Evolutionary conservation across 345 rosid species (phyloP), one percentile per base, ranked within the genome.

Genomic region (Gossypium sturtianum): DNA sequence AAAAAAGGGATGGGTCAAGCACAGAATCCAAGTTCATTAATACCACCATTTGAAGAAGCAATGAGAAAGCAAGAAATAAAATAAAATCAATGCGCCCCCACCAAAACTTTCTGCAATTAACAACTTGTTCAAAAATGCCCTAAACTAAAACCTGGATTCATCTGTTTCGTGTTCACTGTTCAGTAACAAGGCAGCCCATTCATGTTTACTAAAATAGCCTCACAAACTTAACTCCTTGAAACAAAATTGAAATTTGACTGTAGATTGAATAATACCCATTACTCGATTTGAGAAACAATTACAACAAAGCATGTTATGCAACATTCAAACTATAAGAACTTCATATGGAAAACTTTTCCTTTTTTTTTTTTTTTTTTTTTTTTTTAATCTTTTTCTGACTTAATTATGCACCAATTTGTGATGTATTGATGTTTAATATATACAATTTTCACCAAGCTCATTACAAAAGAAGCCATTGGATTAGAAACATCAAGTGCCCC

Each of bases 1-100:
- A 70, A 69, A 70, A 11, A 54, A 56, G 3, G 45, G 83, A 80
- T 68, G n/a, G 80, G 23, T 73, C 71, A 34, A 60, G 73, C 80
- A 70, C 78, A 73, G 25, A 69, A 53, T 70, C 63, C 80, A 68
- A 62, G 12, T 52, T 53, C 48, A 57, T 17, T 23, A 48, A 45
- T 12, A 25, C 15, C 65, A 38, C 41, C 67, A 63, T 38, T 34
- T 17, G 47, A 17, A 63, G 34, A 62, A 17, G 66, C 66, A 34
- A 62, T 17, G 47, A 17, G 29, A 8, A 62, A 34, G 66, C 66
- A 34, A 62, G 2, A 38, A 5, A 44, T 0, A 15, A 62, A 29
- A 44, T 19, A 5, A 13, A 27, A 54, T n/a, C 23, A 19, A 9
- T 19, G 20, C 61, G 23, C 23, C 62, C 3, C 62, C 12, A 27